Conservation (phyloP, 2,329 filamentous ascomycete genomes). For the Colletotrichum horii region DNA sequence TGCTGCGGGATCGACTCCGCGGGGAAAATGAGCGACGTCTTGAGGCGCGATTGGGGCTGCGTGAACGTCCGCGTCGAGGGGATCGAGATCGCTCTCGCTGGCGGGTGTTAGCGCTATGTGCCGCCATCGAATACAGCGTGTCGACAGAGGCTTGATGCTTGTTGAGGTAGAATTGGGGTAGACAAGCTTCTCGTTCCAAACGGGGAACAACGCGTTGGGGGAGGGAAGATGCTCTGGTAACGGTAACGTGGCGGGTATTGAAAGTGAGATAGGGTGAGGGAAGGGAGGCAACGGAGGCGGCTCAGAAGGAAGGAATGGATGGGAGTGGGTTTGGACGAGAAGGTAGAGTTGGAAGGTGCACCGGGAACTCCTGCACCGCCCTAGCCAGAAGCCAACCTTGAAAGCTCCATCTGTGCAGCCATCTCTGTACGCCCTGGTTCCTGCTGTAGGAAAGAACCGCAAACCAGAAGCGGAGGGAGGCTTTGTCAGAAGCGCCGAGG, state of each 20-base stretch:
- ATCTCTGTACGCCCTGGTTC: not conserved
- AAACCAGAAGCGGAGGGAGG: not conserved
- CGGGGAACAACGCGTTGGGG: not conserved
- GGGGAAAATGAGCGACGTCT: constrained; percentile 81
- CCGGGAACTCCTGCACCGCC: not conserved
- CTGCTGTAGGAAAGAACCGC: not conserved
- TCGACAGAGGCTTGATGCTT: not conserved
- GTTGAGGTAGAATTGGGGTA: not conserved
- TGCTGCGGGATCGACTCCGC: constrained; percentile 78
- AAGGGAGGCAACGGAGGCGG: constrained; percentile 14
- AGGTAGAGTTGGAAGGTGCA: not conserved
- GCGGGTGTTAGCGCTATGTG: constrained; percentile 20
- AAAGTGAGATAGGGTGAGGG: not conserved
- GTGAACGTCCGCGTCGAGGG: constrained; percentile 79
- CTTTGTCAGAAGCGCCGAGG: not conserved
- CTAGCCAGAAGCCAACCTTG: not conserved
- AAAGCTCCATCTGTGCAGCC: not conserved
- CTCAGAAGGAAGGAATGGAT: not conserved
- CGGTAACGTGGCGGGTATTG: not conserved
- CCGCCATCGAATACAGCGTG: constrained; percentile 17
- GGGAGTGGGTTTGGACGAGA: not conserved
- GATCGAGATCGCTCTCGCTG: constrained; percentile 87
- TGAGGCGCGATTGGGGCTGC: constrained; percentile 75
- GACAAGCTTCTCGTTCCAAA: not conserved
- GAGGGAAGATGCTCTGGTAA: not conserved